phyloP scores from a whole-genome alignment of 192 early-diverging fungal species.

The Geosiphon pyriformis region DNA sequence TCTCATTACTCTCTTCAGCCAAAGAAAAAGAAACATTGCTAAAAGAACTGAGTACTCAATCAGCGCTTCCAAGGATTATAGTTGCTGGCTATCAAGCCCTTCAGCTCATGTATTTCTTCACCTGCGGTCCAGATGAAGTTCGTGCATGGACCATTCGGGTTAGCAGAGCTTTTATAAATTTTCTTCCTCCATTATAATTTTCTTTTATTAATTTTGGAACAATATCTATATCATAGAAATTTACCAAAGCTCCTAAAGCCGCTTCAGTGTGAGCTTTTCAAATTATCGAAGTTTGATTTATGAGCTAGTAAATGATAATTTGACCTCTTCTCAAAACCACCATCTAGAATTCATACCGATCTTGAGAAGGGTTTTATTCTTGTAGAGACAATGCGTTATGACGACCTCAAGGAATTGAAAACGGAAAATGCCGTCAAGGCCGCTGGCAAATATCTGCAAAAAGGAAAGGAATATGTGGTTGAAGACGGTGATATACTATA shows the following conservation, averaged over 20 bases:
- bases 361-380: constrained; percentile 87
- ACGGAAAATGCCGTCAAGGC: constrained; percentile 87
- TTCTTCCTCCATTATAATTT: too few species aligned
- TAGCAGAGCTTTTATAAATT: constrained; percentile 11
- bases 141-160: constrained; percentile 82
- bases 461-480: constrained; percentile 91
- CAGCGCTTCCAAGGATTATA: constrained; percentile 87
- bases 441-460: constrained; percentile 81
- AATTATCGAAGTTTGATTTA: too few species aligned
- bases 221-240: constrained; percentile 25
- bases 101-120: constrained; percentile 91
- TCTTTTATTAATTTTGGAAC: too few species aligned
- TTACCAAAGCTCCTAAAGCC: constrained; percentile 34
- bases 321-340: background rate
- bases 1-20: constrained; percentile 28
- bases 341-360: constrained; percentile 78
- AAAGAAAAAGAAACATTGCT: constrained; percentile 56
- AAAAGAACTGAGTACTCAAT: constrained; percentile 59
- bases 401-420: constrained; percentile 80
- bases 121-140: constrained; percentile 86
- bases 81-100: constrained; percentile 85
- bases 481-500: constrained; percentile 91
- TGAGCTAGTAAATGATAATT: too few species aligned
- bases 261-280: constrained; percentile 23
- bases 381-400: constrained; percentile 88